Conservation (phyloP, 805 yeast species). For the Nakazawaea ishiwadae region DNA sequence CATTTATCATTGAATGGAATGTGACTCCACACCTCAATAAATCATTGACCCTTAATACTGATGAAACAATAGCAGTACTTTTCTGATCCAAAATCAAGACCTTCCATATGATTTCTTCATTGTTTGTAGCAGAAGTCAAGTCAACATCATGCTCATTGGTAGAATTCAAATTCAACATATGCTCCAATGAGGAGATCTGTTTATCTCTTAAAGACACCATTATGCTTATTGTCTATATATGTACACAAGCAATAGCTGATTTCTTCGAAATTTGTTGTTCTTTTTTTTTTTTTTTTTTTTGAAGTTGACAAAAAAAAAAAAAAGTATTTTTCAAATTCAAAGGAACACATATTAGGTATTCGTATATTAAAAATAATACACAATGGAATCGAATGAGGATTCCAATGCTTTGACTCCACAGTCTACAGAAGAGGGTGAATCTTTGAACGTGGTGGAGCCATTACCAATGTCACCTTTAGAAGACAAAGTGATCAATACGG, state of each 20-base stretch:
- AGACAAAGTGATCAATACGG: no score
- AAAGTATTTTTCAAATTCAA: no score
- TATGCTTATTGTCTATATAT: background rate
- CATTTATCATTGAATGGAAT: slow-evolving; percentile 69
- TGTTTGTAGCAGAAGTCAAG: slow-evolving; percentile 48
- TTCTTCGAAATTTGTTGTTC: background rate
- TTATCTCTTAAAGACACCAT: slow-evolving; percentile 30
- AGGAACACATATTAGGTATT: no score
- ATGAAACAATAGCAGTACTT: slow-evolving; percentile 82
- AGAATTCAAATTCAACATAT: slow-evolving; percentile 79
- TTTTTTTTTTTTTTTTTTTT: background rate
- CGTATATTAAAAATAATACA: background rate
- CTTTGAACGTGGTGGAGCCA: background rate
- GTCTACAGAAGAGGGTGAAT: background rate
- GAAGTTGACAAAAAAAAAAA: no score
- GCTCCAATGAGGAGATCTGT: slow-evolving; percentile 54
- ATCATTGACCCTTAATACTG: slow-evolving; percentile 91
- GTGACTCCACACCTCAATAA: slow-evolving; percentile 88
- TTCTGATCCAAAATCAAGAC: slow-evolving; percentile 77
- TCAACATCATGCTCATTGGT: slow-evolving; percentile 48
- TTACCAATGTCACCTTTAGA: no score
- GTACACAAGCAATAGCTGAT: background rate
- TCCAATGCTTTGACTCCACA: no score
- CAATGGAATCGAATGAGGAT: slow-evolving; percentile 1
- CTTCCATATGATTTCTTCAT: slow-evolving; percentile 82